These are phyloP conservation scores for Epichloe typhina DNA, from an alignment of 2,329 filamentous ascomycete species.

Conservation along the genomic window DNA sequence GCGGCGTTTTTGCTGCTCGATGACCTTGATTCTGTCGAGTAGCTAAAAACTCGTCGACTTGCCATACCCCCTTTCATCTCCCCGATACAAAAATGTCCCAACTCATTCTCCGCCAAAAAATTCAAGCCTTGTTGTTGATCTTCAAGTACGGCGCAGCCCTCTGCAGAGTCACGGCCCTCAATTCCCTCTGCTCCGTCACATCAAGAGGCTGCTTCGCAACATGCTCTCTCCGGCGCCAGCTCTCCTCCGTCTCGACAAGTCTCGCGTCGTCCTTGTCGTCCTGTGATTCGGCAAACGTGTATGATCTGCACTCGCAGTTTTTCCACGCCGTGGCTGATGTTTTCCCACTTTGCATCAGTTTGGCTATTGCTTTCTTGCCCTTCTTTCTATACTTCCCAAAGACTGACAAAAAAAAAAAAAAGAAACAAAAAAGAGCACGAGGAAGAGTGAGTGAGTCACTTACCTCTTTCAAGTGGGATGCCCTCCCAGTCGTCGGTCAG, in stretches of 20 bases:
- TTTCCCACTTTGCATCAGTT: background rate
- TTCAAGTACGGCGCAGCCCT: conserved; percentile 26
- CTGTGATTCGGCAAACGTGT: conserved; percentile 43
- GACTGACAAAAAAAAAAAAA: background rate
- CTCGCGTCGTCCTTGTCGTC: conserved; percentile 35
- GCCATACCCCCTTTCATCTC: too few relatives aligned
- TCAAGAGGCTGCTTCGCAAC: conserved; percentile 24
- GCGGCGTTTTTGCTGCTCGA: too few relatives aligned
- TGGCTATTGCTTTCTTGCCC: background rate
- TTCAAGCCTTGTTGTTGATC: conserved; percentile 7
- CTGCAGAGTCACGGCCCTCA: conserved; percentile 25
- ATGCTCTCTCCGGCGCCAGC: conserved; percentile 32
- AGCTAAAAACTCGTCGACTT: too few relatives aligned
- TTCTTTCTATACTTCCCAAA: background rate
- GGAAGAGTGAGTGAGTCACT: conserved; percentile 8
- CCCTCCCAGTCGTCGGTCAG: conserved; percentile 71
- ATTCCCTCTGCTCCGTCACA: conserved; percentile 31
- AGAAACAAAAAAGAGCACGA: background rate
- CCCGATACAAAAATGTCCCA: background rate
- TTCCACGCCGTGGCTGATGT: conserved; percentile 54
- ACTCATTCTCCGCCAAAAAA: background rate
- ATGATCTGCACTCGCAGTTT: conserved; percentile 62
- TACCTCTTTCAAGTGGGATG: conserved; percentile 29
- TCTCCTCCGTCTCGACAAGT: conserved; percentile 35
- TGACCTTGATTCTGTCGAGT: too few relatives aligned